Percentiles rank a stretch among this genome's conserved stretches.
Evolutionary conservation across 805 yeast genomes (phyloP).

Genomic region (Schwanniomyces occidentalis): DNA sequence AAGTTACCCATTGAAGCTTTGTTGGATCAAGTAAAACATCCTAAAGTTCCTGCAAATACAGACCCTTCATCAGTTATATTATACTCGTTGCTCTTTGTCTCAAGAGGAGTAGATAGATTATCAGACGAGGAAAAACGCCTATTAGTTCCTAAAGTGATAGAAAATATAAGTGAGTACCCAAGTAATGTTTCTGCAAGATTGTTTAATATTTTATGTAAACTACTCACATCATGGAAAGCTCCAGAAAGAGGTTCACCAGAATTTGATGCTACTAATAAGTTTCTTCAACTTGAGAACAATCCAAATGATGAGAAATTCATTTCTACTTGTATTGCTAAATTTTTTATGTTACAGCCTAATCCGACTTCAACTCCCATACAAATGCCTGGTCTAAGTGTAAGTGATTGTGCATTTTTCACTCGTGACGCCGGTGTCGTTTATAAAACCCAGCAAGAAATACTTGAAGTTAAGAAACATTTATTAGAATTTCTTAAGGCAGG

Average conservation of each 20-base stretch:
- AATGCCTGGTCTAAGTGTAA: constrained; percentile 64
- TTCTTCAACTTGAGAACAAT: constrained; percentile 34
- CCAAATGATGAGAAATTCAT: constrained; percentile 47
- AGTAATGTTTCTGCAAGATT: constrained; percentile 51
- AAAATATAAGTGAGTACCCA: constrained; percentile 44
- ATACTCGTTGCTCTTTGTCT: constrained; percentile 63
- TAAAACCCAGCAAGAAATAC: constrained; percentile 46
- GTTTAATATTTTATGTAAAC: constrained; percentile 59
- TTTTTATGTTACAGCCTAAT: constrained; percentile 56
- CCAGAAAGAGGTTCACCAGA: constrained; percentile 50
- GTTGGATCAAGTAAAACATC: constrained; percentile 60
- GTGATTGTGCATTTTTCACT: constrained; percentile 63
- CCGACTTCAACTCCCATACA: constrained; percentile 22
- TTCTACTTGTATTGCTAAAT: constrained; percentile 48
- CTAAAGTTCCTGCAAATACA: constrained; percentile 43
- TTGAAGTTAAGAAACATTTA: constrained; percentile 24
- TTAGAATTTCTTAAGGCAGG: constrained; percentile 43
- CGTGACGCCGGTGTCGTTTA: constrained; percentile 66
- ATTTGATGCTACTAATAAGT: constrained; percentile 27
- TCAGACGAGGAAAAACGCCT: constrained; percentile 30
- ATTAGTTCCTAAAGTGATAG: constrained; percentile 49
- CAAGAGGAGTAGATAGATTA: constrained; percentile 66
- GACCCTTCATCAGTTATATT: constrained; percentile 55
- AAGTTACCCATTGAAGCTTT: constrained; percentile 65
- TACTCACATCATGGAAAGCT: constrained; percentile 48